Evolutionary conservation across 257 asterid genomes (phyloP).

Genomic region (Solanum phureja): DNA sequence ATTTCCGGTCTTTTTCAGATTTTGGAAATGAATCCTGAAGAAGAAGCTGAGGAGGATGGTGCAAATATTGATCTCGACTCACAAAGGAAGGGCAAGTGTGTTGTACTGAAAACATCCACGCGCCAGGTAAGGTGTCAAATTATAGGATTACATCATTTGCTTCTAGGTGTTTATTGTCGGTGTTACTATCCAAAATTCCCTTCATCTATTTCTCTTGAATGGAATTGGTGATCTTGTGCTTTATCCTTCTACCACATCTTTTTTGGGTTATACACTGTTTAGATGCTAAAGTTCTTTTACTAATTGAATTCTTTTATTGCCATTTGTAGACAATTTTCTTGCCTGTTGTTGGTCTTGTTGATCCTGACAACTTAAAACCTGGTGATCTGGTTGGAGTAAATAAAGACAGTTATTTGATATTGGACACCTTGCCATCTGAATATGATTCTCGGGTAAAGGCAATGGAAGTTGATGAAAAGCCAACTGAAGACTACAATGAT

Average conservation of each 20-base stretch:
- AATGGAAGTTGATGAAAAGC: conserved; percentile 98
- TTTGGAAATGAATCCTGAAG: conserved; percentile 98
- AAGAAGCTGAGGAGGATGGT: conserved; percentile 98
- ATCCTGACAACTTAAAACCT: conserved; percentile 89
- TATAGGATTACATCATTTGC: neutral
- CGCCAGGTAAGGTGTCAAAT: conserved; percentile 60
- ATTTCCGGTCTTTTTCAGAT: conserved; percentile 30
- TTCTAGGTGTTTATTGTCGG: neutral
- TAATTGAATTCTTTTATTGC: neutral
- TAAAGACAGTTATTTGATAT: conserved; percentile 89
- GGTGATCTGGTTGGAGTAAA: conserved; percentile 98
- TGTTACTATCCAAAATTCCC: neutral
- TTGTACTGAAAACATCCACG: conserved; percentile 88
- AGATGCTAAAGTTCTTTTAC: neutral
- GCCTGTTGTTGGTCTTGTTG: conserved; percentile 94
- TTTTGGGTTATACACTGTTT: neutral
- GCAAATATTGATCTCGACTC: conserved; percentile 97
- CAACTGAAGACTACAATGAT: conserved; percentile 95
- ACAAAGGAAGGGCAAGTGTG: conserved; percentile 97
- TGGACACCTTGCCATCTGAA: conserved; percentile 95
- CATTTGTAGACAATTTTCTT: conserved; percentile 78
- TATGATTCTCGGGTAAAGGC: conserved; percentile 98
- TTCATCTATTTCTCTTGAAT: neutral
- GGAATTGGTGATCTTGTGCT: neutral
- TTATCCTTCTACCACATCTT: neutral